Base-by-base conservation (phyloP, 768 basidiomycete genomes). In the Lactarius sanguifluus region DNA sequence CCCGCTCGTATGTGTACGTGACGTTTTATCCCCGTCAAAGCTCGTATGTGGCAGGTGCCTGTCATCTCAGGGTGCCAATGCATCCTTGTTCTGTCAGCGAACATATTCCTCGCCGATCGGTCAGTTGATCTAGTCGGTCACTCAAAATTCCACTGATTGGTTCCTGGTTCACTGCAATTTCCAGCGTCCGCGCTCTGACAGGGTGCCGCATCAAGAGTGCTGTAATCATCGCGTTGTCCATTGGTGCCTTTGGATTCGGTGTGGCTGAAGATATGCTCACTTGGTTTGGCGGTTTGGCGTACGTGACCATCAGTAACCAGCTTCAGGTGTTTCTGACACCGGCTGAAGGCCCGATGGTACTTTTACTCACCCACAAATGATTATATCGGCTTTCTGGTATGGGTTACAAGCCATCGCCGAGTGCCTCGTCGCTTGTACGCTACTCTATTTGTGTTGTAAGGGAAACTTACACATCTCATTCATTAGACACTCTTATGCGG, bases 81-180 rank as follows among this genome's bases (percentile, higher is more conserved):
- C 40, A 5, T 62, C 36, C 61, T 62, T 7, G 12, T 57, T 47
- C n/a, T 64, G 20, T 47, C 32, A 2, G 40, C 62, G 23, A 57
- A 64, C 30, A 47, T 47, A 18, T 64, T 64, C 56, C 55, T 64
- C 9, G 56, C 56, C 34, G 9, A 18, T 20, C 62, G 43, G 62
- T 64, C 5, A 7, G 40, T 62, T 43, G 32, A 9, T 15, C 20
- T 10, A n/a, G n/a, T 30, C 20, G 36, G 23, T 56, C 10, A 20
- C 4, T 43, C 18, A 43, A 25, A 2, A 12, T n/a, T 50, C 9
- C 62, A 36, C 20, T 18, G 34, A 18, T 30, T 7, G 23, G 18
- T 41, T 23, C 25, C 25, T 63, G 3, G n/a, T 28, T 28, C 10
- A 13, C 28, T 40, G 32, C 23, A 3, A 23, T 56, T n/a, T 34